Evolutionary conservation across 768 basidiomycete genomes (phyloP).

Genomic region (Tylopilus felleus): DNA sequence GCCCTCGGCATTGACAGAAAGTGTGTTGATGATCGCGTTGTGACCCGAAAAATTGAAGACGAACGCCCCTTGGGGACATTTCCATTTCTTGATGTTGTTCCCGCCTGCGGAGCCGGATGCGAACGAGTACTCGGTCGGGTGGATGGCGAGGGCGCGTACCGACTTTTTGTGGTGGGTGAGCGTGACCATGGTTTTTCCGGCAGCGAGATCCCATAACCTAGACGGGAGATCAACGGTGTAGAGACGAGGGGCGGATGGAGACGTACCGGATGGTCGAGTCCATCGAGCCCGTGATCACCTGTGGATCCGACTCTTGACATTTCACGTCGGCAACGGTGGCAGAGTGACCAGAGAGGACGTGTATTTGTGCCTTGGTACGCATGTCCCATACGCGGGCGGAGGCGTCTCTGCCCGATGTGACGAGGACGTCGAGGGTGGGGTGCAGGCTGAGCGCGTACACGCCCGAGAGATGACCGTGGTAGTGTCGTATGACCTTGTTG

Average conservation of each 20-base stretch:
- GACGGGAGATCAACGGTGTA: background rate
- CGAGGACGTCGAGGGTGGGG: conserved; percentile 92
- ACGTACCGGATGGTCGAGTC: conserved; percentile 88
- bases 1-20: conserved; percentile 91
- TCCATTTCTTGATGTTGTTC: conserved; percentile 99
- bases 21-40: conserved; percentile 95
- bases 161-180: conserved; percentile 99
- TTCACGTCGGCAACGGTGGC: conserved; percentile 94
- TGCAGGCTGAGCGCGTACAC: conserved; percentile 94
- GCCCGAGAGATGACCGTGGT: conserved; percentile 97
- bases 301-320: conserved; percentile 95
- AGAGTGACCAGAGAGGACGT: conserved; percentile 90
- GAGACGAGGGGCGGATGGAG: background rate
- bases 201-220: conserved; percentile 95
- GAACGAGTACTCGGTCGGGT: conserved; percentile 96
- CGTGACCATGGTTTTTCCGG: conserved; percentile 94
- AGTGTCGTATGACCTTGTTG: conserved; percentile 98
- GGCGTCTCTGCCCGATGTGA: conserved; percentile 94
- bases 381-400: conserved; percentile 99
- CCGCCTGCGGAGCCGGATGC: conserved; percentile 96
- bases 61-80: conserved; percentile 93
- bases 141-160: conserved; percentile 89
- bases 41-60: conserved; percentile 97
- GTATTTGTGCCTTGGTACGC: conserved; percentile 95
- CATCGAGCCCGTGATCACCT: conserved; percentile 98